A percentile compares a stretch with the other conserved stretches of the same genome.
Conservation (phyloP, 129 eudicot genomes). For the Dittrichia graveolens region DNA sequence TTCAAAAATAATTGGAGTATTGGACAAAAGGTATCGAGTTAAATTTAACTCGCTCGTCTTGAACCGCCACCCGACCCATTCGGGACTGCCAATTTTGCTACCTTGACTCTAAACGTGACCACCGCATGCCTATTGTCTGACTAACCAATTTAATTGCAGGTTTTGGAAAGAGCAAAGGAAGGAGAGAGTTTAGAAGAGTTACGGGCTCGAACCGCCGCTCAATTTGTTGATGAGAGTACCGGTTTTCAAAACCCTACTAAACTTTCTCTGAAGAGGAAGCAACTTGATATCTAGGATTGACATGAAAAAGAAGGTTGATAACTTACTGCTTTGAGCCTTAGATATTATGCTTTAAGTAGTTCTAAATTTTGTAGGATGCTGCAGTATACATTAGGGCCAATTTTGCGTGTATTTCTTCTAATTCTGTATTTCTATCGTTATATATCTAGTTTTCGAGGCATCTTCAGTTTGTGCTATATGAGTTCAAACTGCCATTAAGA, state of each 20-base stretch:
- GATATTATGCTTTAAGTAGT: neutral
- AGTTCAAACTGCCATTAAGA: no score
- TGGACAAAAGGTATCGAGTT: neutral
- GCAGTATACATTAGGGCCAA: neutral
- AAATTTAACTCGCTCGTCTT: neutral
- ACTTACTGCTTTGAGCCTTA: neutral
- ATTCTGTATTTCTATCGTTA: neutral
- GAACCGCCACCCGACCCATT: neutral
- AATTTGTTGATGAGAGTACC: constrained; percentile 52
- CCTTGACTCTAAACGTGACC: no score
- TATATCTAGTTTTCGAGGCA: neutral
- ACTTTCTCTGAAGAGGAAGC: constrained; percentile 68
- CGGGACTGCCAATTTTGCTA: neutral
- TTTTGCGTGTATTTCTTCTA: neutral
- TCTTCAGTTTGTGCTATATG: neutral
- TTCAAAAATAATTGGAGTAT: no score
- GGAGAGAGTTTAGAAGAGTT: constrained; percentile 94
- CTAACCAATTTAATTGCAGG: constrained; percentile 42
- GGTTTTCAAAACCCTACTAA: constrained; percentile 51
- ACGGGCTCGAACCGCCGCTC: constrained; percentile 84
- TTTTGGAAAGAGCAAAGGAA: constrained; percentile 94
- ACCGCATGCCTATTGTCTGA: neutral
- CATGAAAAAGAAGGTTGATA: constrained; percentile 44
- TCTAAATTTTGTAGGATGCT: constrained; percentile 24
- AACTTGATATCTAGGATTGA: constrained; percentile 47